Conservation (phyloP, 768 basidiomycete species). For the Leccinum disarticulatum region DNA sequence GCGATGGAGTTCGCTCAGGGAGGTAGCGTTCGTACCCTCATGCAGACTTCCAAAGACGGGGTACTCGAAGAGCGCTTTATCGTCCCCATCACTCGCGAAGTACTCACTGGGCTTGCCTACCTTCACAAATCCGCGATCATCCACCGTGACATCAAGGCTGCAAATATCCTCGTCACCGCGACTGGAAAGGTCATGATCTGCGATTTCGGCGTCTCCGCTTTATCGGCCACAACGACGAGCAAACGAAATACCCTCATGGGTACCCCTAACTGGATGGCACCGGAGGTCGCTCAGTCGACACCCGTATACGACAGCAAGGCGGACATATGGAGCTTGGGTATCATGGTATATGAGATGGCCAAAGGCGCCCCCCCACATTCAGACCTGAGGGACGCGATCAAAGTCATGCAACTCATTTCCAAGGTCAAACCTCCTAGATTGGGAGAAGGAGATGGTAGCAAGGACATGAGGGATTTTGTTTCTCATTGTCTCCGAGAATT, state of each 20-base stretch:
- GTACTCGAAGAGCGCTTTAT: slow-evolving; percentile 88
- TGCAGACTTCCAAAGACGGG: slow-evolving; percentile 78
- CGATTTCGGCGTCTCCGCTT: slow-evolving; percentile 97
- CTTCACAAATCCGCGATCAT: slow-evolving; percentile 94
- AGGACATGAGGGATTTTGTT: slow-evolving; percentile 88
- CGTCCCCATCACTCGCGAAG: slow-evolving; percentile 85
- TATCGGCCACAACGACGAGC: slow-evolving; percentile 78
- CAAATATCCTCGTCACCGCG: slow-evolving; percentile 89
- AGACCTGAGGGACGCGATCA: slow-evolving; percentile 76
- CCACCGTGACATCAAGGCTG: slow-evolving; percentile 97
- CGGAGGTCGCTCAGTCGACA: slow-evolving; percentile 88
- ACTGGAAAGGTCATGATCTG: slow-evolving; percentile 92
- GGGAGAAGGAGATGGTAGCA: slow-evolving; percentile 73
- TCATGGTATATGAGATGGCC: slow-evolving; percentile 94
- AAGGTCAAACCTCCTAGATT: slow-evolving; percentile 80
- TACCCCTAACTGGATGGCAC: slow-evolving; percentile 99
- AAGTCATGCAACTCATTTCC: slow-evolving; percentile 88
- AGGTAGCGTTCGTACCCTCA: slow-evolving; percentile 89
- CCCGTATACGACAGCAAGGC: slow-evolving; percentile 96
- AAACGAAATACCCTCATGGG: slow-evolving; percentile 97
- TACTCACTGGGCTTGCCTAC: slow-evolving; percentile 81
- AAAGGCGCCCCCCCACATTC: slow-evolving; percentile 95
- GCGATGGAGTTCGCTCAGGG: slow-evolving; percentile 98
- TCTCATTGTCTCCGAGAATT: slow-evolving; percentile 77
- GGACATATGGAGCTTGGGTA: slow-evolving; percentile 97